Evolutionary conservation across 1,284 basidiomycete species (phyloP), one percentile per base, ranked within the genome.

Genomic region (Trametes polyzona): DNA sequence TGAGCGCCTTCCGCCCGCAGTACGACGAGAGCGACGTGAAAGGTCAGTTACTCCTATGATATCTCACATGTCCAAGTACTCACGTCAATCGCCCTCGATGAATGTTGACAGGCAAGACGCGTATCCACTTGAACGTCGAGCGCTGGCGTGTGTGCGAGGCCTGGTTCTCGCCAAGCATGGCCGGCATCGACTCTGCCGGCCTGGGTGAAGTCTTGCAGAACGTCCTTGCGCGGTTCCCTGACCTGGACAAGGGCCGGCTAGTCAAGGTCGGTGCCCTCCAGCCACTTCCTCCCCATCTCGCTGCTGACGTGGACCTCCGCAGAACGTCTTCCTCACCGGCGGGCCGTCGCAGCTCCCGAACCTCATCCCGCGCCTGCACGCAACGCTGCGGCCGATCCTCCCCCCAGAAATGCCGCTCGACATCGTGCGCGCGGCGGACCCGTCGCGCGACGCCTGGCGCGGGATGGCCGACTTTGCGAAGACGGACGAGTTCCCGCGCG

Each of bases 151-250:
- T 93, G 2, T 94, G 93, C 57, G 97, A 99, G 73, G 86, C 95
- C 0, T 94, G 92, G 79, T 98, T 96, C 78, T 90, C 94, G 52
- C 96, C 97, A 0, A 79, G 80, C 12, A 95, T 98, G 83, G 96
- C 95, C 2, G 97, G 97, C 0, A 82, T 98, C 21, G 97, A 99
- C 72, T 93, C 91, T 19, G 96, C 97, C 0, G 97, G 97, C 0
- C 71, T 99, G 3, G 92, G 90, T 12, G 97, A 99, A 73, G 86
- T 98, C 1, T 76, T 95, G 21, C 92, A 93, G 64, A 92, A 87
- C 71, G 83, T 98, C 32, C 79, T 99, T 46, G 84, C 87, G n/a
- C 82, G 88, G 10, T 97, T 96, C 73, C 75, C 83, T 3, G 82
- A 87, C 35, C 73, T 76, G 2, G 87, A 93, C 44, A 86, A 73